Base-by-base conservation (phyloP, 2,329 filamentous ascomycete species). In the Orbilia javanica region DNA sequence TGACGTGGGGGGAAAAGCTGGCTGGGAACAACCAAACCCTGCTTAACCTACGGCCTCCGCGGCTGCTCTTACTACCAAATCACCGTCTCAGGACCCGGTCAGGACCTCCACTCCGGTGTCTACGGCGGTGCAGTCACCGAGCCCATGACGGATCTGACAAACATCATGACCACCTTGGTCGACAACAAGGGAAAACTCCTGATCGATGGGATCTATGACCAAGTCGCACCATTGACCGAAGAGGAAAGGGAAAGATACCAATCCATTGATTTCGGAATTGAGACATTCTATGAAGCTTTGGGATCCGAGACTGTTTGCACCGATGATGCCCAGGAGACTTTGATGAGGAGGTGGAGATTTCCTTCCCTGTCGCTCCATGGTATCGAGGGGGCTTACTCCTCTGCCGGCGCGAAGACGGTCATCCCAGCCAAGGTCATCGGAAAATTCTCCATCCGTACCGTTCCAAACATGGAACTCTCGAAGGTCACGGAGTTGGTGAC, bases 31-130 rank as follows among this genome's bases (percentile, higher is more conserved):
- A 94, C 98, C 88, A 97, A 97, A 88, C 96, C 96, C 11, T 99
- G 96, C 85, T 86, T 99, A 83, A 99, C 96, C 8, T 99, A 99
- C 84, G 96, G 96, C 82, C 91, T 99, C 79, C 92, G 96, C 81
- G 96, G 96, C 67, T 96, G 93, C 90, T 98, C 96, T 87, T 99
- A 99, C 89, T 99, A 98, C 87, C 93, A 92, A 65, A 86, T 99
- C 81, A 92, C 96, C 85, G 87, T 99, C 80, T 94, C 92, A 7
- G 96, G 96, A 0, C 96, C 96, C 10, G 96, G 91, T 46, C 93
- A 95, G 81, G 96, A 99, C 84, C 88, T 99, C 79, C 96, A 99
- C 88, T 96, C 93, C 82, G 96, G 96, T 84, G 95, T 99, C 48
- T 99, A 97, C 83, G 96, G 96, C 81, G 96, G 96, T 80, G 95